Evolutionary conservation across 2,329 filamentous ascomycete species (phyloP).

Genomic region (Cryphonectria radicalis): DNA sequence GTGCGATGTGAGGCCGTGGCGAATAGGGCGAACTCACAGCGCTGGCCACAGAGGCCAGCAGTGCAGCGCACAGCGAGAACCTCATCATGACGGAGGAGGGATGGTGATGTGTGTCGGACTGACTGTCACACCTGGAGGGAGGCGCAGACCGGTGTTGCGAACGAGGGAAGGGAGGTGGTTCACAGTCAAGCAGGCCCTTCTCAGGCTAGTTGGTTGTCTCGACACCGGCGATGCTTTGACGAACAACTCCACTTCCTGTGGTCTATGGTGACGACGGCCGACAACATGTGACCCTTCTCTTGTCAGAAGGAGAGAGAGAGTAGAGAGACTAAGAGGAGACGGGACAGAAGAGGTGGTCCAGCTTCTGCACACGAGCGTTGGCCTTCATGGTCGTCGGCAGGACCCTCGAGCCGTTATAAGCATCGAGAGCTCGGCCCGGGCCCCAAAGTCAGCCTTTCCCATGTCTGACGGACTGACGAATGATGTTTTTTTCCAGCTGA

Average conservation of each 20-base stretch:
- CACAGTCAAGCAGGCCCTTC: background rate
- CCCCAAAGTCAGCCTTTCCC: slow-evolving; percentile 6
- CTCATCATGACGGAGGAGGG: slow-evolving; percentile 29
- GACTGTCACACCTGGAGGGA: background rate
- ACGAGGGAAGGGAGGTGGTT: background rate
- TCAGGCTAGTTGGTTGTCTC: background rate
- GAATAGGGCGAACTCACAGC: slow-evolving; percentile 29
- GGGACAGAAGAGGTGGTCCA: background rate
- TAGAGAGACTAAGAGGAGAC: background rate
- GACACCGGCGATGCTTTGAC: background rate
- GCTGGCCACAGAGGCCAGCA: slow-evolving; percentile 30
- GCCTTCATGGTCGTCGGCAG: background rate
- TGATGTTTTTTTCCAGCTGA: slow-evolving; percentile 15
- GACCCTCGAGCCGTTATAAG: slow-evolving; percentile 6
- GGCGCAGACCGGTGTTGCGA: slow-evolving; percentile 11
- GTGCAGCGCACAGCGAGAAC: slow-evolving; percentile 28
- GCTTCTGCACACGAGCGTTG: background rate
- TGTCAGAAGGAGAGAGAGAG: background rate
- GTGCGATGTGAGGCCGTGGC: slow-evolving; percentile 31
- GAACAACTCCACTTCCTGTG: background rate
- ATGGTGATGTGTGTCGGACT: background rate
- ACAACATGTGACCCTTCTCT: background rate
- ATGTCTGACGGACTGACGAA: background rate
- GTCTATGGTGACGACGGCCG: background rate
- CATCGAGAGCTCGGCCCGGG: background rate